phyloP scores from a whole-genome alignment of 2,329 filamentous ascomycete genomes.

The Xenoacremonium recifei region DNA sequence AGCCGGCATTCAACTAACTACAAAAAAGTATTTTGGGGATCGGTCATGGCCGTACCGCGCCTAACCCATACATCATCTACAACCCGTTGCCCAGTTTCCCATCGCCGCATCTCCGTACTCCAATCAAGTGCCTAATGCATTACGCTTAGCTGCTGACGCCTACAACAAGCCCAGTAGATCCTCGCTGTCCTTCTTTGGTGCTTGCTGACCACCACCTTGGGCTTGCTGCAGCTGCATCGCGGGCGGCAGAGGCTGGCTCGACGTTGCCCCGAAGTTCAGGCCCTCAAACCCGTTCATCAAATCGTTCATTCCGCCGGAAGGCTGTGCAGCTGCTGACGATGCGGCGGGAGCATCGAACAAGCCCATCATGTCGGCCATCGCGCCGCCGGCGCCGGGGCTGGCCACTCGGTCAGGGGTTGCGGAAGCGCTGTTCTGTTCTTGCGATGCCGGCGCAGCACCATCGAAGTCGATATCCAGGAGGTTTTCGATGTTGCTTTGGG shows the following conservation, averaged over 20 bases:
- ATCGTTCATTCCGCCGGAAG: constrained; percentile 71
- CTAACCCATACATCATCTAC: constrained; percentile 14
- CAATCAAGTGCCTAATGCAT: constrained; percentile 10
- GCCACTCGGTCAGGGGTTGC: constrained; percentile 68
- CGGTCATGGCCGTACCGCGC: constrained; percentile 22
- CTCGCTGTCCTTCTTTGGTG: constrained; percentile 57
- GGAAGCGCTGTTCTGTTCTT: constrained; percentile 55
- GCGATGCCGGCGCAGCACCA: constrained; percentile 84
- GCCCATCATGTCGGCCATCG: constrained; percentile 65
- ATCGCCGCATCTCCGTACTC: constrained; percentile 16
- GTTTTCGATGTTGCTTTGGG: constrained; percentile 86
- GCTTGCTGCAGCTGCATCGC: constrained; percentile 56
- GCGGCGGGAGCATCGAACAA: constrained; percentile 66
- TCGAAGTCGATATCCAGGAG: constrained; percentile 96
- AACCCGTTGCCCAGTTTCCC: constrained; percentile 13
- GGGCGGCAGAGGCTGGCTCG: constrained; percentile 59
- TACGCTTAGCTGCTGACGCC: constrained; percentile 12
- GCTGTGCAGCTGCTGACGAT: constrained; percentile 43
- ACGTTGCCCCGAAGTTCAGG: constrained; percentile 67
- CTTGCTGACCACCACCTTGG: constrained; percentile 34
- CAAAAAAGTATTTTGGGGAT: constrained; percentile 6
- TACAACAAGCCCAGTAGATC: constrained; percentile 53
- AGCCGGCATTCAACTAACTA: no score
- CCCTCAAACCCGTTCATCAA: constrained; percentile 86
- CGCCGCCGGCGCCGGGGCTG: constrained; percentile 53